These are phyloP conservation scores for Talaromyces pinophilus DNA, from an alignment of 2,329 filamentous ascomycete species.

Conservation along the genomic window DNA sequence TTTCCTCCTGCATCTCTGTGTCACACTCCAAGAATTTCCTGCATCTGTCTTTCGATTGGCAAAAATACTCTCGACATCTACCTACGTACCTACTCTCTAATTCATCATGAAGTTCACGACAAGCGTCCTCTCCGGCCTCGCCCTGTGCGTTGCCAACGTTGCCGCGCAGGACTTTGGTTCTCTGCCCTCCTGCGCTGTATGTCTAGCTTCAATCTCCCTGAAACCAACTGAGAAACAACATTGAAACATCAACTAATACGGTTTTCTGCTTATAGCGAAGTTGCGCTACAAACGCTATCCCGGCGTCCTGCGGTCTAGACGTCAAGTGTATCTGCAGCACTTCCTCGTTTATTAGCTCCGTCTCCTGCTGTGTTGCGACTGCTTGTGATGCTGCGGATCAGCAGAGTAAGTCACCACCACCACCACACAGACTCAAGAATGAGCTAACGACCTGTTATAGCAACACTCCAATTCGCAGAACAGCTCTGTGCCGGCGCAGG, in stretches of 20 bases:
- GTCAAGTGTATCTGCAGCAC: slow-evolving; percentile 54
- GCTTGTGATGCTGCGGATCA: slow-evolving; percentile 49
- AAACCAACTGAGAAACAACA: background rate
- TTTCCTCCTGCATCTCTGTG: background rate
- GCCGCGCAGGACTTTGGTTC: slow-evolving; percentile 48
- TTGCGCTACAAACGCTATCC: slow-evolving; percentile 47
- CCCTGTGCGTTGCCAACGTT: slow-evolving; percentile 53
- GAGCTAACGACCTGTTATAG: slow-evolving; percentile 27
- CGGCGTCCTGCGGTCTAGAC: slow-evolving; percentile 45
- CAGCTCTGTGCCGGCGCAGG: slow-evolving; percentile 43
- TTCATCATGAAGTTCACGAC: slow-evolving; percentile 20
- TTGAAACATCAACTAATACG: slow-evolving; percentile 16
- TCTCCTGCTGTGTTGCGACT: slow-evolving; percentile 53
- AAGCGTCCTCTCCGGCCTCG: slow-evolving; percentile 51
- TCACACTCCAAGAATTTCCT: background rate
- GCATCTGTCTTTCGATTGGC: background rate
- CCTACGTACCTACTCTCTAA: background rate
- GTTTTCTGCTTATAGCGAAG: slow-evolving; percentile 29
- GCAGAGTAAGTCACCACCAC: slow-evolving; percentile 31
- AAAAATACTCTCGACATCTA: background rate
- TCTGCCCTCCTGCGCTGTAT: slow-evolving; percentile 59
- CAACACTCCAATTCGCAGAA: slow-evolving; percentile 38
- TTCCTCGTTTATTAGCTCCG: slow-evolving; percentile 48
- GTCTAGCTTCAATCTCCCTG: slow-evolving; percentile 32
- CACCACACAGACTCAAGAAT: background rate